Evolutionary conservation across 345 rosid genomes (phyloP), one percentile per base, ranked within the genome.

Genomic region (Populus ilicifolia): DNA sequence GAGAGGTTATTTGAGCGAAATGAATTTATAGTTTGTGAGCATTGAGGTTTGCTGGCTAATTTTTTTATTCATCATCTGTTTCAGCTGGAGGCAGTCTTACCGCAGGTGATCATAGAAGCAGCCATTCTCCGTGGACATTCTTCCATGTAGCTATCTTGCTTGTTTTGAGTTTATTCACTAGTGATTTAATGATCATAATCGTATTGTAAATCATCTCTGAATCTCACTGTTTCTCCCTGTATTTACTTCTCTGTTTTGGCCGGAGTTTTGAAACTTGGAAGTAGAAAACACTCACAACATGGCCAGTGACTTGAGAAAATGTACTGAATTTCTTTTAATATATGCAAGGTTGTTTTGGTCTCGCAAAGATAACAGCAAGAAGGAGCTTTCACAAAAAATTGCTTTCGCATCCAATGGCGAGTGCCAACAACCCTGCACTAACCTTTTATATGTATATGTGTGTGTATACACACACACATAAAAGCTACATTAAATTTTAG

Each of bases 41-140:
- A 17, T 5, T 33, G 0, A 4, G 6, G 25, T 70, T 46, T 10
- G 9, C 38, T 33, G 36, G 70, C 64, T 61, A 16, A 21, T 63
- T n/a, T 11, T 46, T 11, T 10, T 23, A 23, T 23, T 29, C 64
- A 11, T 48, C 12, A 17, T 36, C 18, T 33, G 46, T 67, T 74
- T 79, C 74, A 79, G 82, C 70, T 2, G 78, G 29, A 13, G 82
- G 78, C 33, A 74, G 82, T 44, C 8, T 68, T n/a, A 44, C 70
- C 7, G 74, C 70, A 14, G 74, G 74, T n/a, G 78, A 27, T 69
- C 52, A 43, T 33, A 36, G 35, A 48, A 61, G 64, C 1, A 56
- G 29, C 29, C 52, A 69, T 59, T 52, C 17, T 38, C 41, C 4
- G 1, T 59, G 64, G 78, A 61, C 16, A 7, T 11, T 11, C 69